These are phyloP conservation scores for Poa pratensis DNA, from an alignment of 176 grass and related monocot genomes.

Conservation along the genomic window DNA sequence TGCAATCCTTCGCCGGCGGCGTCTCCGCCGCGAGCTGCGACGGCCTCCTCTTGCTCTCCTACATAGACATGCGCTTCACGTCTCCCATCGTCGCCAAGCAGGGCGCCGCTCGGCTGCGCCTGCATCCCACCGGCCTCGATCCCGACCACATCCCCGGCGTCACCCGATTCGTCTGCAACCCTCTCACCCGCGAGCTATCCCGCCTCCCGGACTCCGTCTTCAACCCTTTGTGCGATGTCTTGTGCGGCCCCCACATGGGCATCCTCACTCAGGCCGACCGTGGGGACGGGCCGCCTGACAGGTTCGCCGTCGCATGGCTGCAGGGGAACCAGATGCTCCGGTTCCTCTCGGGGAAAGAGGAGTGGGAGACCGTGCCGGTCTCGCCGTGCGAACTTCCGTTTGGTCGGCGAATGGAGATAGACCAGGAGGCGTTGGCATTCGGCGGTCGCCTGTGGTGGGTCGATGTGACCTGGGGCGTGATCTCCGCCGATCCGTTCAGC, in stretches of 20 bases:
- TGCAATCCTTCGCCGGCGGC: neutral
- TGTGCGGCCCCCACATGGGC: neutral
- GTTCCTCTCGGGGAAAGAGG: neutral
- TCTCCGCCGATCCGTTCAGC: too few species aligned
- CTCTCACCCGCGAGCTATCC: neutral
- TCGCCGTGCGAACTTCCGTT: too few species aligned
- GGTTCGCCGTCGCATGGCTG: neutral
- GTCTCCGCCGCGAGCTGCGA: constrained; percentile 1
- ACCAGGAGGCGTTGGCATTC: too few species aligned
- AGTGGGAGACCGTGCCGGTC: too few species aligned
- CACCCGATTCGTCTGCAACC: neutral
- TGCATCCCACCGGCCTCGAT: neutral
- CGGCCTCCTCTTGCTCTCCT: constrained; percentile 4
- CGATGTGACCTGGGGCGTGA: too few species aligned
- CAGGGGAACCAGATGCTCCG: constrained; percentile 23
- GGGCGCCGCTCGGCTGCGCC: too few species aligned
- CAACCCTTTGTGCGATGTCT: neutral
- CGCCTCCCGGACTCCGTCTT: neutral
- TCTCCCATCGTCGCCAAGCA: neutral
- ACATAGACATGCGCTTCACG: neutral
- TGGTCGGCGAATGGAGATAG: too few species aligned
- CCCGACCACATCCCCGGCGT: neutral
- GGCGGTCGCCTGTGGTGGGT: too few species aligned
- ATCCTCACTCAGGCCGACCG: neutral
- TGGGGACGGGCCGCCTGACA: constrained; percentile 8